Evolutionary conservation across 345 rosid species (phyloP).

Genomic region (Gossypium rotundifolium): DNA sequence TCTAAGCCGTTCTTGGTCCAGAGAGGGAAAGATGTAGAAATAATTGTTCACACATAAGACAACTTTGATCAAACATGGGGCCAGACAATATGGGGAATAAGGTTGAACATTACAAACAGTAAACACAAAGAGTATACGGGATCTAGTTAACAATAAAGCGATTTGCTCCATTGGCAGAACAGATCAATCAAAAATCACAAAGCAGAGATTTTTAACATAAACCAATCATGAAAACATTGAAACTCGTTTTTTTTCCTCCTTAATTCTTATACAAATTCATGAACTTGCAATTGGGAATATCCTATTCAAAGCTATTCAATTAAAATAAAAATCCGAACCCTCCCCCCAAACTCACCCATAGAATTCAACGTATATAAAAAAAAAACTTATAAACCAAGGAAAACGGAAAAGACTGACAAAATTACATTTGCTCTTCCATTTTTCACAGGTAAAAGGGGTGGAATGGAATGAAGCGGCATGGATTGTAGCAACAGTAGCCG

Average conservation of each 20-base stretch:
- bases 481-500: constrained; percentile 8
- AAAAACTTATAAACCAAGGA: not conserved
- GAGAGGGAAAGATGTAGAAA: not conserved
- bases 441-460: constrained; percentile 33
- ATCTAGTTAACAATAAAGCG: not conserved
- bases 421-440: constrained; percentile 45
- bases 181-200: not conserved
- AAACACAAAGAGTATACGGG: no score
- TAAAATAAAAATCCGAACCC: not conserved
- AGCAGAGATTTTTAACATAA: no score
- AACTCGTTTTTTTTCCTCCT: no score
- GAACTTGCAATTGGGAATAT: not conserved
- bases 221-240: no score
- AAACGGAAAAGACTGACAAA: constrained; percentile 24
- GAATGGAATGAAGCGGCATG: constrained; percentile 45
- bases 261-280: not conserved
- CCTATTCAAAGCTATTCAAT: not conserved
- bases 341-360: not conserved
- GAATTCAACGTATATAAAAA: not conserved
- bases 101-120: no score
- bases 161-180: not conserved
- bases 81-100: no score
- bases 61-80: not conserved
- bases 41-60: not conserved
- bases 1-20: not conserved